phyloP scores from a whole-genome alignment of 306 rosid species.

The Cyclanthera cordifolia region DNA sequence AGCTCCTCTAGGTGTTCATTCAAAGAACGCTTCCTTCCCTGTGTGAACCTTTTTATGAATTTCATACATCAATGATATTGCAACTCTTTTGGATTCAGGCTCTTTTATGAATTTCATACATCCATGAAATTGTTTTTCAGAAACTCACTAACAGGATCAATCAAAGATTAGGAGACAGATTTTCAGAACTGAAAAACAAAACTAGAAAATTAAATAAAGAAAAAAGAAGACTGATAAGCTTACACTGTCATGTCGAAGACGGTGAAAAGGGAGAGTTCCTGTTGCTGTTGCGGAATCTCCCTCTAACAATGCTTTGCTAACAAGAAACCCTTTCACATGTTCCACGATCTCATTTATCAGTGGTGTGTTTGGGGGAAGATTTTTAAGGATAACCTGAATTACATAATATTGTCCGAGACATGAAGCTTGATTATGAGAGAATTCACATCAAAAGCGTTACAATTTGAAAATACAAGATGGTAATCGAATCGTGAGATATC shows the following conservation, averaged over 20 bases:
- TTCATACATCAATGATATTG: no score
- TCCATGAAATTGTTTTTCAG: no score
- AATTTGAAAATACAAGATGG: background rate
- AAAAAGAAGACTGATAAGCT: slow-evolving; percentile 15
- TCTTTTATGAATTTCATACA: no score
- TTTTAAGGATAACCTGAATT: slow-evolving; percentile 69
- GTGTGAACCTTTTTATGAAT: no score
- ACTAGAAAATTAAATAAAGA: background rate
- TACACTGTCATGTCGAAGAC: slow-evolving; percentile 64
- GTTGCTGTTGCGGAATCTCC: slow-evolving; percentile 51
- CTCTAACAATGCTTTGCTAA: slow-evolving; percentile 66
- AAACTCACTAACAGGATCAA: background rate
- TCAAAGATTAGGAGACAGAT: background rate
- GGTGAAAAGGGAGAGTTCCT: slow-evolving; percentile 43
- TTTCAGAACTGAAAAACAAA: slow-evolving; percentile 2
- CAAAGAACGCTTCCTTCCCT: no score
- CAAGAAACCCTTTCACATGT: slow-evolving; percentile 71
- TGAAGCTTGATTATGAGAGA: background rate
- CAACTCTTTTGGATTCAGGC: no score
- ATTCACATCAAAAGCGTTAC: background rate
- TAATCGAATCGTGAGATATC: background rate
- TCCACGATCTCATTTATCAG: slow-evolving; percentile 69
- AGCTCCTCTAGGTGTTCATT: no score
- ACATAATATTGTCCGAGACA: slow-evolving; percentile 19
- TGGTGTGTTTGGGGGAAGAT: slow-evolving; percentile 77